A percentile compares a stretch with the other conserved stretches of the same genome.
phyloP scores from a whole-genome alignment of 306 rosid species.

The Canavalia ensiformis region DNA sequence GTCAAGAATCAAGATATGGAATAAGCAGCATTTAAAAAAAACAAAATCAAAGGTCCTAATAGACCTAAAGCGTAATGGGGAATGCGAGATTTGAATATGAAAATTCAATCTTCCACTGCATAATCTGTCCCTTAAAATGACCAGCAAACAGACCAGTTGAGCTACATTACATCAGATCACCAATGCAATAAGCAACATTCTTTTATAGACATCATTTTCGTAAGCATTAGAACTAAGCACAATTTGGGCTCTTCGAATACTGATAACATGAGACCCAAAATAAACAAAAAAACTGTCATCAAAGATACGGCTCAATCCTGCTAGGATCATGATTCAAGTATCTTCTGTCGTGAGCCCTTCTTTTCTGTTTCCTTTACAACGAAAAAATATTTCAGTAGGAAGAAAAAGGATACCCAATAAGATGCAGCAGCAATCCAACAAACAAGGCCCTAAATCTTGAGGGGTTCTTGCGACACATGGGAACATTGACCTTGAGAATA shows the following conservation, averaged over 20 bases:
- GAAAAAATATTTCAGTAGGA: background rate
- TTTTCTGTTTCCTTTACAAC: background rate
- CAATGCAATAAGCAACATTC: no score
- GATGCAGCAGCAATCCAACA: background rate
- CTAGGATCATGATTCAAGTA: background rate
- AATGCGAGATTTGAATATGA: background rate
- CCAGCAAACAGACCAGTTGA: background rate
- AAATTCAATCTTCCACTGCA: background rate
- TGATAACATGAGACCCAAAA: background rate
- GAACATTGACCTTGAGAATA: background rate
- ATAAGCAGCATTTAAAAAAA: no score
- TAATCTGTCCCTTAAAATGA: background rate
- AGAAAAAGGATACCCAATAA: background rate
- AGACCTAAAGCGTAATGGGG: background rate
- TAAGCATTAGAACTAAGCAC: background rate
- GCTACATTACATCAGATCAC: background rate
- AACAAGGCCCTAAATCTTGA: background rate
- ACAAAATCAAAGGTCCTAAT: background rate
- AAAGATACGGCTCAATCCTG: background rate
- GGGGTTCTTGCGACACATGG: background rate
- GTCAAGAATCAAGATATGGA: no score
- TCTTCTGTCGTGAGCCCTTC: background rate
- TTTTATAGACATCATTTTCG: no score
- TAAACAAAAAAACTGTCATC: background rate
- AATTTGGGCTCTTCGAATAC: constrained; percentile 1